Conservation (phyloP, 2,329 filamentous ascomycete species). For the Hypoxylon sp. region DNA sequence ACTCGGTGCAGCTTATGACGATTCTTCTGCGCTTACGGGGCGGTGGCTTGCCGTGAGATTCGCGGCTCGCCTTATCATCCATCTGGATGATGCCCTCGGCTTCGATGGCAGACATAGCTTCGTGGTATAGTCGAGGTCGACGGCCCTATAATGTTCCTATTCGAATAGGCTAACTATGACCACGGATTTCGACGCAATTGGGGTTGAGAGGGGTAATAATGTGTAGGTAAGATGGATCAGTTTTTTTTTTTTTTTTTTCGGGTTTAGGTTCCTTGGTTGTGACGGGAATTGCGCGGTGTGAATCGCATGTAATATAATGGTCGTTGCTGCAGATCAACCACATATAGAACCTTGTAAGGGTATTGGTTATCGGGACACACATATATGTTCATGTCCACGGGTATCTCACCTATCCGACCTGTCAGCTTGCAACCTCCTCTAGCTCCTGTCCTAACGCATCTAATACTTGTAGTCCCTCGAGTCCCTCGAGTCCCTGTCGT, state of each 20-base stretch:
- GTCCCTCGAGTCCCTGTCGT: slow-evolving; percentile 2
- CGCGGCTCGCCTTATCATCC: slow-evolving; percentile 36
- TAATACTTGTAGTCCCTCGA: neutral
- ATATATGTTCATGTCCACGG: too few relatives aligned
- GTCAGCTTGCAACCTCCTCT: neutral
- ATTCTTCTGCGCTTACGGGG: slow-evolving; percentile 69
- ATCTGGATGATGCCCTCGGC: slow-evolving; percentile 36
- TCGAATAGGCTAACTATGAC: neutral
- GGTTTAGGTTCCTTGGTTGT: slow-evolving; percentile 9
- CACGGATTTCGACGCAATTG: slow-evolving; percentile 14
- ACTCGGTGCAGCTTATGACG: slow-evolving; percentile 73
- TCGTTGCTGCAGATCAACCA: neutral
- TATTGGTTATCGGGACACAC: neutral
- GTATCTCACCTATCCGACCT: neutral
- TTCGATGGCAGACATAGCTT: slow-evolving; percentile 43
- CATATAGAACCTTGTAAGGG: neutral
- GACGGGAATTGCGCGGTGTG: slow-evolving; percentile 37
- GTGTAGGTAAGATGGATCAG: slow-evolving; percentile 7
- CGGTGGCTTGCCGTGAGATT: slow-evolving; percentile 50
- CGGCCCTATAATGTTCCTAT: slow-evolving; percentile 5
- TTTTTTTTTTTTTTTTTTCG: slow-evolving; percentile 1
- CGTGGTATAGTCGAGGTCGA: slow-evolving; percentile 16
- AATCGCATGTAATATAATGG: slow-evolving; percentile 10
- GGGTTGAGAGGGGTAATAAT: slow-evolving; percentile 29
- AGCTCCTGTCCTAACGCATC: neutral